Evolutionary conservation across 257 asterid species (phyloP), one percentile per base, ranked within the genome.

Genomic region (Haberlea rhodopensis): DNA sequence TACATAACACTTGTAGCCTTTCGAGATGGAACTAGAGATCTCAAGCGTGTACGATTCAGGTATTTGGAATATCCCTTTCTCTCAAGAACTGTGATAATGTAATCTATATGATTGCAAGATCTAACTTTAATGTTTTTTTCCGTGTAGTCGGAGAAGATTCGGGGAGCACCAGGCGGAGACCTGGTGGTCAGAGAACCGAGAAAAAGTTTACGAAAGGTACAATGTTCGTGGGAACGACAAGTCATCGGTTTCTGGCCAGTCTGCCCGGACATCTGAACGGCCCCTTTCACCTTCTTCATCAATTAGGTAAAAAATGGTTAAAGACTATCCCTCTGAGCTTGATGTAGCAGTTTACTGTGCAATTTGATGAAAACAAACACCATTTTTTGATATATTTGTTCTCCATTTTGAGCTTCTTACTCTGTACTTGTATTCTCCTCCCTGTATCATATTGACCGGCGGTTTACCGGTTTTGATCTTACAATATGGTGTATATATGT

Each of bases 1-100:
- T 83, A 80, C 70, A 78, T 83, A 46, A 83, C 89, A 3, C 82
- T 83, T 1, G 77, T 66, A 57, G 79, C 80, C 54, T 80, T 78
- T 34, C 68, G 71, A 9, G 79, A 83, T 60, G 84, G 86, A 25
- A 73, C 77, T 40, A 73, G 82, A 69, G 84, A 83, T 71, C 79
- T 83, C 24, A 75, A 78, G 67, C 84, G 89, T 3, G 82, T 83
- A 21, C 86, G 84, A 65, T 83, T 83, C 84, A 80, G 86, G 88
- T 82, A 77, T 32, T 32, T 32, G 13, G 8, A 13, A 6, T 32
- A 1, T 32, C 8, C 40, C 13, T 2, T 32, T 37, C 46, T 37
- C n/a, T n/a, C n/a, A n/a, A n/a, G n/a, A n/a, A n/a, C n/a, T n/a
- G n/a, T n/a, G n/a, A n/a, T n/a, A n/a, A n/a, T n/a, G n/a, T n/a